These are phyloP conservation scores for Grigorovia yakushimaensis DNA, from an alignment of 805 yeast species.

Conservation along the genomic window DNA sequence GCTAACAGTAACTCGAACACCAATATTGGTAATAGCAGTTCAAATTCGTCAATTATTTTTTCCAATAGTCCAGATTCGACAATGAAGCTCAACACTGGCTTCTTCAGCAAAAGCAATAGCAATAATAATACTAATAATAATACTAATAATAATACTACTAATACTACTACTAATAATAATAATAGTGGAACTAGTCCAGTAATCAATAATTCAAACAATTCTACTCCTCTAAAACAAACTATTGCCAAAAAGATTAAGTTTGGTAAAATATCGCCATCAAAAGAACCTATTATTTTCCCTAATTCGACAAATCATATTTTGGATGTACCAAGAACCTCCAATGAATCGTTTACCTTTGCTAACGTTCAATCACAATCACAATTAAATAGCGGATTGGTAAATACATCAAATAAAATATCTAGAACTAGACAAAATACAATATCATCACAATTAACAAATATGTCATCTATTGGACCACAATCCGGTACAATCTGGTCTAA, in stretches of 20 bases:
- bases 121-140: background rate
- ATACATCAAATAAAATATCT: conserved; percentile 10
- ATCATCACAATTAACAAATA: conserved; percentile 28
- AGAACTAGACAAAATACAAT: conserved; percentile 29
- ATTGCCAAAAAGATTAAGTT: conserved; percentile 1
- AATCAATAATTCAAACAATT: background rate
- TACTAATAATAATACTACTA: background rate
- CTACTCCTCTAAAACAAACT: background rate
- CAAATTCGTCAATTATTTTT: background rate
- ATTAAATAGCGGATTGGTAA: background rate
- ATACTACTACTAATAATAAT: background rate
- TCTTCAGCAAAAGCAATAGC: background rate
- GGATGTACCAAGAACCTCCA: conserved; percentile 23
- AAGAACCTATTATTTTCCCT: conserved; percentile 21
- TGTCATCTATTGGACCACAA: conserved; percentile 17
- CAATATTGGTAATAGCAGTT: background rate
- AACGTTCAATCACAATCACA: conserved; percentile 7
- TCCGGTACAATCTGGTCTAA: conserved; percentile 21
- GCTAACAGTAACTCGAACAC: conserved; percentile 6
- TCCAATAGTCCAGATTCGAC: background rate
- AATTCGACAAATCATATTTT: conserved; percentile 17
- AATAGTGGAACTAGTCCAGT: too few species aligned
- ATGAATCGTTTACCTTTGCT: conserved; percentile 22
- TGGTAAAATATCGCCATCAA: conserved; percentile 23
- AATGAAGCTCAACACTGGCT: background rate